Percentiles rank a stretch among this genome's conserved stretches.
phyloP scores from a whole-genome alignment of 140 eudicot species.

The Anethum foeniculum region DNA sequence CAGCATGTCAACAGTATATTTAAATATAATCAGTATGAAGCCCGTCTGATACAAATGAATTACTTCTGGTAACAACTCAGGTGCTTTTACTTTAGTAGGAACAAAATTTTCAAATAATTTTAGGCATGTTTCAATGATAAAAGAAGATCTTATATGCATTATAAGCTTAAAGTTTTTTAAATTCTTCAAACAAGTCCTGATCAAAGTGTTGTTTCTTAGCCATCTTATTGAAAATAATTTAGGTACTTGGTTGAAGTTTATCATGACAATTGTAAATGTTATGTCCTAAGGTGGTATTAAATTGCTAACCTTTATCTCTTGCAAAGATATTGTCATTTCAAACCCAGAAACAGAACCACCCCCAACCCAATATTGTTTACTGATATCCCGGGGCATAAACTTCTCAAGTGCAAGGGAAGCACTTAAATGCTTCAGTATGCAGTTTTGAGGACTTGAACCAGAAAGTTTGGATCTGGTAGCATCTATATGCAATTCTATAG shows the following conservation, averaged over 20 bases:
- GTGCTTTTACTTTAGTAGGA: neutral
- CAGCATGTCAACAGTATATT: neutral
- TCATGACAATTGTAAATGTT: neutral
- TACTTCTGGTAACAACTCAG: neutral
- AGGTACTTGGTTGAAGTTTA: neutral
- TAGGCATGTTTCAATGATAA: neutral
- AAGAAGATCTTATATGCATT: neutral
- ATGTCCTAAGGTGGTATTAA: neutral
- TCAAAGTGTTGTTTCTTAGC: neutral
- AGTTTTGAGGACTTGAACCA: constrained; percentile 32
- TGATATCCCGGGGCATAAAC: constrained; percentile 22
- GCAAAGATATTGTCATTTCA: constrained; percentile 62
- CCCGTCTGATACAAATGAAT: neutral
- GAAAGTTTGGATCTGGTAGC: constrained; percentile 10
- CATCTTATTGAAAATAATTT: neutral
- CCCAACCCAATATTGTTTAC: constrained; percentile 58
- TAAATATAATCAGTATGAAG: neutral
- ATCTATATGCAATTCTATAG: constrained; percentile 13
- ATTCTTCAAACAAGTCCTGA: neutral
- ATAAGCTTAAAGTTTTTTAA: neutral
- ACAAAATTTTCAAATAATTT: neutral
- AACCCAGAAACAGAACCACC: constrained; percentile 73
- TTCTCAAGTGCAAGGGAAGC: constrained; percentile 55
- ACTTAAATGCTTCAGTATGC: constrained; percentile 47
- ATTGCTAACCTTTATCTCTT: constrained; percentile 59